Percentiles rank a stretch among this genome's conserved stretches.
These are phyloP conservation scores for Guadua angustifolia DNA, from an alignment of 176 grass and related monocot genomes.

Conservation along the genomic window DNA sequence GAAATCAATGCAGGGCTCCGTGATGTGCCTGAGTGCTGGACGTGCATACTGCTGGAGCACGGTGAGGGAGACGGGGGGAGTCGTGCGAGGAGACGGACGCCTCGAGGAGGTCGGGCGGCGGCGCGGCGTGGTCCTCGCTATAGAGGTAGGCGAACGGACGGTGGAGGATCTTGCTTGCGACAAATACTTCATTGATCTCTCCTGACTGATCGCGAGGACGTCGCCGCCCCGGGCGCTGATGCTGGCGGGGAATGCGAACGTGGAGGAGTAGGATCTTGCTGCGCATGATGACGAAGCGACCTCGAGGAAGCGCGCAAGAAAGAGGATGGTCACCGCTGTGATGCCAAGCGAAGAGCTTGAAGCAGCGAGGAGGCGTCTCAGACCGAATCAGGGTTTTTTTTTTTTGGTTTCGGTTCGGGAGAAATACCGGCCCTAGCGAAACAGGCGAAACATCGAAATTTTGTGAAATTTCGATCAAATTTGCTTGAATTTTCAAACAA, in stretches of 20 bases:
- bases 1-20: too few relatives aligned
- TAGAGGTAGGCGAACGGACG: slow-evolving; percentile 48
- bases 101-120: slow-evolving; percentile 65
- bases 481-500: too few relatives aligned
- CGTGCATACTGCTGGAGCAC: slow-evolving; percentile 48
- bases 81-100: slow-evolving; percentile 26
- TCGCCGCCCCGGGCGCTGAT: background rate
- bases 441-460: too few relatives aligned
- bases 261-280: background rate
- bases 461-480: too few relatives aligned
- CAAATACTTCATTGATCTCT: background rate
- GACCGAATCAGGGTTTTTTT: too few relatives aligned
- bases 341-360: background rate
- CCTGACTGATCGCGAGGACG: background rate
- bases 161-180: background rate
- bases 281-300: slow-evolving; percentile 5
- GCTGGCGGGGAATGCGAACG: background rate
- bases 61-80: slow-evolving; percentile 53
- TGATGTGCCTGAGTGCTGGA: too few relatives aligned
- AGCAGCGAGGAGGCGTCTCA: background rate
- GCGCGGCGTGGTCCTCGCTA: slow-evolving; percentile 70
- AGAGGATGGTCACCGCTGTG: slow-evolving; percentile 6
- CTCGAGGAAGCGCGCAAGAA: slow-evolving; percentile 43
- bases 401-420: too few relatives aligned
- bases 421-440: too few relatives aligned